These are phyloP conservation scores for Calonectria pauciramosa DNA, from an alignment of 2,329 filamentous ascomycete genomes.

Conservation along the genomic window DNA sequence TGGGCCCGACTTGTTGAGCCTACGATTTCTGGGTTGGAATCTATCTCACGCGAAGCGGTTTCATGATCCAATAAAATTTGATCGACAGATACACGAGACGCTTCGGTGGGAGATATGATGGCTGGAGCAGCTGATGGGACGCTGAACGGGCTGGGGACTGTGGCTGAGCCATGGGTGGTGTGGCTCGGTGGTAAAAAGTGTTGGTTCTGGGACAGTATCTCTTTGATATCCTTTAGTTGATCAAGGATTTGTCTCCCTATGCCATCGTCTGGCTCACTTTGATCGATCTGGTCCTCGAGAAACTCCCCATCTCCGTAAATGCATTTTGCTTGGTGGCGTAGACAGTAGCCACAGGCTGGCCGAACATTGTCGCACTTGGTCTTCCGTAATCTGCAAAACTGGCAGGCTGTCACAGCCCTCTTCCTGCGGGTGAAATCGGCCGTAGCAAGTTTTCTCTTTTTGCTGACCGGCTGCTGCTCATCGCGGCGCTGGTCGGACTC, in stretches of 20 bases:
- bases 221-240: slow-evolving; percentile 27
- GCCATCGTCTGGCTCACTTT: neutral
- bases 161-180: neutral
- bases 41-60: neutral
- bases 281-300: neutral
- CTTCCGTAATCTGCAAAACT: slow-evolving; percentile 33
- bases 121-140: neutral
- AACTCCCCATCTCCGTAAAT: slow-evolving; percentile 26
- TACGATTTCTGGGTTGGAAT: neutral
- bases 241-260: slow-evolving; percentile 28
- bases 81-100: neutral
- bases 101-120: neutral
- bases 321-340: slow-evolving; percentile 29
- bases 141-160: neutral
- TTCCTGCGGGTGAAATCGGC: slow-evolving; percentile 31
- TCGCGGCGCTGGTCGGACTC: neutral
- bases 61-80: neutral
- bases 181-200: too few species aligned
- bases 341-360: slow-evolving; percentile 27
- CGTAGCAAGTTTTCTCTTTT: slow-evolving; percentile 24
- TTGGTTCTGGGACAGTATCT: slow-evolving; percentile 6
- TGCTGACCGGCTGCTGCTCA: neutral
- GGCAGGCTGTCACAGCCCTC: slow-evolving; percentile 28
- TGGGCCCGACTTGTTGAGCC: slow-evolving; percentile 14
- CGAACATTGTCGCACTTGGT: slow-evolving; percentile 34